Evolutionary conservation across 2,329 filamentous ascomycete genomes (phyloP).

Genomic region (Huntiella bhutanensis): DNA sequence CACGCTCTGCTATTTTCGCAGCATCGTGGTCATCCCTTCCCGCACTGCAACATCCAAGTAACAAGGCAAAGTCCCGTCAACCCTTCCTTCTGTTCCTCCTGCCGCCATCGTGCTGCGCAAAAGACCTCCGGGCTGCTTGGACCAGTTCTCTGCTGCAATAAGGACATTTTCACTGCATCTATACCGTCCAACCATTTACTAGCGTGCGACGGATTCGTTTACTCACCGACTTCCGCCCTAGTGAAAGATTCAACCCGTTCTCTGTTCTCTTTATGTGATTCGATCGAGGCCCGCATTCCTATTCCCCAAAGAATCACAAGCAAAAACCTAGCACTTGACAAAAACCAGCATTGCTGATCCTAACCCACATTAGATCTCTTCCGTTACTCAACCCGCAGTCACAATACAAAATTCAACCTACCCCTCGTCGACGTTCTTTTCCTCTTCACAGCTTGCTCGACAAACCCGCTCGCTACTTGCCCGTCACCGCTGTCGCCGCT

Average conservation of each 20-base stretch:
- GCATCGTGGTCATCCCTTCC: background rate
- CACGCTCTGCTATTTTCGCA: too few relatives aligned
- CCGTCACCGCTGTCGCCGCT: background rate
- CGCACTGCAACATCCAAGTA: background rate
- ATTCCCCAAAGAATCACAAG: too few relatives aligned
- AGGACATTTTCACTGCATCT: background rate
- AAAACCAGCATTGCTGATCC: too few relatives aligned
- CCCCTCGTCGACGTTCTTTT: background rate
- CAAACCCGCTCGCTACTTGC: background rate
- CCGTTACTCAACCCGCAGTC: too few relatives aligned
- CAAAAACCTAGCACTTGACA: background rate
- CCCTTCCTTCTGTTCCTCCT: background rate
- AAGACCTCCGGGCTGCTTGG: background rate
- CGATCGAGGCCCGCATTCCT: background rate
- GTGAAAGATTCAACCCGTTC: background rate
- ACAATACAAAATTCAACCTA: too few relatives aligned
- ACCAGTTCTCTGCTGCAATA: slow-evolving; percentile 1
- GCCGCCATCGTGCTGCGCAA: background rate
- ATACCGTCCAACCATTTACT: slow-evolving; percentile 4
- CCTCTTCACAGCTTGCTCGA: background rate
- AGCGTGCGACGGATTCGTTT: background rate
- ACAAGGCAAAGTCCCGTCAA: too few relatives aligned
- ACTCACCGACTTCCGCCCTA: too few relatives aligned
- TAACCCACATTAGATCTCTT: too few relatives aligned
- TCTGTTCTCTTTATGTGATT: slow-evolving; percentile 1